A percentile compares a stretch with the other conserved stretches of the same genome.
phyloP scores from a whole-genome alignment of 495 filamentous ascomycete species.

The Aspergillus egyptiacus region DNA sequence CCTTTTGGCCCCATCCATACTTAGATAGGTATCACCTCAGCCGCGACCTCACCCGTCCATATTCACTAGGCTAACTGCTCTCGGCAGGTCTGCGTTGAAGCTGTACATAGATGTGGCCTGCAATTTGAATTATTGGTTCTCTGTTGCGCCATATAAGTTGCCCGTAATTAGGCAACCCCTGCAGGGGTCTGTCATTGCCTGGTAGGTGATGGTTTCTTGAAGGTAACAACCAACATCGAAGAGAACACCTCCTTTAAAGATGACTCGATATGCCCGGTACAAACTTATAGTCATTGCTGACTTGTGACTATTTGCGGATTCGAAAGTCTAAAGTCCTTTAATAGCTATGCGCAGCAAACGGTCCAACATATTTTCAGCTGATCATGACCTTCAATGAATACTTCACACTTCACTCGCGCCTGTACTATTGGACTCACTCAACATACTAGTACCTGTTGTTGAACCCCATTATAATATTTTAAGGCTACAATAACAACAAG shows the following conservation, averaged over 20 bases:
- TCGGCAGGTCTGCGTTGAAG: slow-evolving; percentile 1
- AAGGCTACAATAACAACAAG: background rate
- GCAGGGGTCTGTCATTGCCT: slow-evolving; percentile 3
- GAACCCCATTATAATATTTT: too few species aligned
- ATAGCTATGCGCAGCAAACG: slow-evolving; percentile 16
- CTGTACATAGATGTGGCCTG: background rate
- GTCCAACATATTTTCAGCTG: background rate
- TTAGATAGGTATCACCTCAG: too few species aligned
- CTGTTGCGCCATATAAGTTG: too few species aligned
- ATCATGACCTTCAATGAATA: background rate
- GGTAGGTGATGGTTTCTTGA: background rate
- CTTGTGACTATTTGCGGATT: too few species aligned
- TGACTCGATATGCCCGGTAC: slow-evolving; percentile 16
- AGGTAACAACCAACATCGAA: background rate
- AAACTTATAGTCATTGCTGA: slow-evolving; percentile 21
- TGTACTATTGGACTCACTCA: background rate
- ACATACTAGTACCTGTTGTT: slow-evolving; percentile 1
- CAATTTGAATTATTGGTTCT: too few species aligned
- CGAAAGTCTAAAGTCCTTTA: too few species aligned
- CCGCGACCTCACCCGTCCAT: background rate
- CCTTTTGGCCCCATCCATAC: background rate
- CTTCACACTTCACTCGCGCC: slow-evolving; percentile 14
- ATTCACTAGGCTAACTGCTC: slow-evolving; percentile 1
- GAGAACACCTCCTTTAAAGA: background rate
- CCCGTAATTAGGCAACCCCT: slow-evolving; percentile 7